phyloP scores from a whole-genome alignment of 345 rosid genomes.

The Chamaenerion angustifolium region DNA sequence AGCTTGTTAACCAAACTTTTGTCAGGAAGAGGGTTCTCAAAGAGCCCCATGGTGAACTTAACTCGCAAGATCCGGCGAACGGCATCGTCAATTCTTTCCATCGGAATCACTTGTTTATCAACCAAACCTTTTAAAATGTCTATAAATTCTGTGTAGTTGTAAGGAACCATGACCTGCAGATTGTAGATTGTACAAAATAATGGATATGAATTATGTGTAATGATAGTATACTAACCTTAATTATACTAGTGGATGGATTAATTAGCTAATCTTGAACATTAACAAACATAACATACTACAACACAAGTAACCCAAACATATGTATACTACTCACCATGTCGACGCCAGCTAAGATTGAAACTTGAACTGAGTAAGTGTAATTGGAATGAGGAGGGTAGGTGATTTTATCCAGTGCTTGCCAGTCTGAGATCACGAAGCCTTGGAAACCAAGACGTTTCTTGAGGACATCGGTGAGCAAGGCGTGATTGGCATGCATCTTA shows the following conservation, averaged over 20 bases:
- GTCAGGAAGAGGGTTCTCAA: slow-evolving; percentile 53
- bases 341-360: slow-evolving; percentile 45
- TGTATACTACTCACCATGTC: slow-evolving; percentile 45
- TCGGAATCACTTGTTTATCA: slow-evolving; percentile 25
- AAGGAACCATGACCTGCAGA: slow-evolving; percentile 58
- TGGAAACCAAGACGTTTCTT: slow-evolving; percentile 20
- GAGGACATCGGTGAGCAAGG: slow-evolving; percentile 19
- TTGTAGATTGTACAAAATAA: not conserved
- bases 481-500: slow-evolving; percentile 27
- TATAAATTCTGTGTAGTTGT: slow-evolving; percentile 33
- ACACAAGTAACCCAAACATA: not conserved
- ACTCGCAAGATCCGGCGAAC: slow-evolving; percentile 64
- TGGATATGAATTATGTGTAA: too few species aligned
- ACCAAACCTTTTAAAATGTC: slow-evolving; percentile 28
- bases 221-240: not conserved
- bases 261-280: too few species aligned
- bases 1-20: slow-evolving; percentile 27
- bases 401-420: slow-evolving; percentile 63
- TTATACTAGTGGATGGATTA: too few species aligned
- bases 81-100: slow-evolving; percentile 65
- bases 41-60: slow-evolving; percentile 57
- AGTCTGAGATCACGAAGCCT: slow-evolving; percentile 80
- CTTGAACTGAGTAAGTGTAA: slow-evolving; percentile 43
- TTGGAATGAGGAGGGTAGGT: slow-evolving; percentile 42
- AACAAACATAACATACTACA: too few species aligned